Conservation (phyloP, 148 eudicot genomes). For the Cornus suecica region DNA sequence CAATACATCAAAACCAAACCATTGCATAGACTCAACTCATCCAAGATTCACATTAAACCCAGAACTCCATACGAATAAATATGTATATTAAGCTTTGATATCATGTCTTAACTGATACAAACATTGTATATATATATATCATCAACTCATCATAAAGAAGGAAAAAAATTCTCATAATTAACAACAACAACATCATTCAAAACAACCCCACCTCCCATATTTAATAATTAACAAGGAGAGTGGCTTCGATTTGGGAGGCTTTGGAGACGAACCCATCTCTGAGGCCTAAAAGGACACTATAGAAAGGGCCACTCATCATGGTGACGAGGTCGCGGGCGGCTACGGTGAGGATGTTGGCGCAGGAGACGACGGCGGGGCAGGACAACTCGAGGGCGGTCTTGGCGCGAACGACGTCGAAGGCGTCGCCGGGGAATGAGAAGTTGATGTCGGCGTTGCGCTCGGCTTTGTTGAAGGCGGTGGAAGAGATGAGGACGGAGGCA, state of each 20-base stretch:
- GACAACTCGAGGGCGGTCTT: conserved; percentile 48
- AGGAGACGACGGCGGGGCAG: conserved; percentile 49
- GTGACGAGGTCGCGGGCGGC: conserved; percentile 46
- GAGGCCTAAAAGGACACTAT: conserved; percentile 29
- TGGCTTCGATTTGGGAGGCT: conserved; percentile 2
- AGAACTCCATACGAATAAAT: background rate
- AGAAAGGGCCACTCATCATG: conserved; percentile 49
- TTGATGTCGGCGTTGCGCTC: conserved; percentile 57
- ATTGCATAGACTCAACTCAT: too few relatives aligned
- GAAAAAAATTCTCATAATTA: too few relatives aligned
- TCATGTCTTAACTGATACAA: too few relatives aligned
- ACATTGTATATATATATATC: too few relatives aligned
- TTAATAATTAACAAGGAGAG: conserved; percentile 15
- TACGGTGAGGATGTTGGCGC: conserved; percentile 50
- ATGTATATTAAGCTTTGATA: too few relatives aligned
- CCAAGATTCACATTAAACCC: too few relatives aligned
- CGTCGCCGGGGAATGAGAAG: conserved; percentile 64
- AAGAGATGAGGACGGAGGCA: conserved; percentile 41
- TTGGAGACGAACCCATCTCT: conserved; percentile 31
- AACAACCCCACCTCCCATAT: too few relatives aligned
- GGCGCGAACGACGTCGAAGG: conserved; percentile 47
- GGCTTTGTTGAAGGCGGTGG: conserved; percentile 41
- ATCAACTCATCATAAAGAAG: too few relatives aligned
- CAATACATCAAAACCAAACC: too few relatives aligned
- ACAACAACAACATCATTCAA: too few relatives aligned